A percentile compares a stretch with the other conserved stretches of the same genome.
Evolutionary conservation across 352 stramenopile species (phyloP).

Genomic region (Phytophthora boehmeriae): DNA sequence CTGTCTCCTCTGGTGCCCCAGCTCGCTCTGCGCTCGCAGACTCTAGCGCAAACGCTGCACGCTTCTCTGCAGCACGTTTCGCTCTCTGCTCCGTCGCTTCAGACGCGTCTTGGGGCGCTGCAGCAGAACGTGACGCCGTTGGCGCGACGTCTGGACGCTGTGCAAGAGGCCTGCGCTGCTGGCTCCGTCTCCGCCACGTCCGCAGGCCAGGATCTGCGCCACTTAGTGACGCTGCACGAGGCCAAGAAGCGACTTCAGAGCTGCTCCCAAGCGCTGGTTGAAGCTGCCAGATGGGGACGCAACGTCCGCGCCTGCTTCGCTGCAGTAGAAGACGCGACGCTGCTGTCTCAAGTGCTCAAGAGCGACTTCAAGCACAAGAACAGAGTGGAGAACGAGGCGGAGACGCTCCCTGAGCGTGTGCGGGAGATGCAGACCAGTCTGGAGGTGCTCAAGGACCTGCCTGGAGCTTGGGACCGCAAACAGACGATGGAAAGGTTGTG

Average conservation of each 20-base stretch:
- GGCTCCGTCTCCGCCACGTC: slow-evolving; percentile 2
- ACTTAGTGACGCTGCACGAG: slow-evolving; percentile 73
- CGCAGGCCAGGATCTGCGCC: slow-evolving; percentile 40
- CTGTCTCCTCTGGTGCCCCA: slow-evolving; percentile 57
- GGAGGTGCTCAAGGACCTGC: slow-evolving; percentile 64
- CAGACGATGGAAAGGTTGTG: slow-evolving; percentile 61
- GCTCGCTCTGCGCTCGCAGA: slow-evolving; percentile 65
- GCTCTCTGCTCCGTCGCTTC: slow-evolving; percentile 48
- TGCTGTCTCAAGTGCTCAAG: slow-evolving; percentile 21
- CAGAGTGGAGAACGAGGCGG: slow-evolving; percentile 4
- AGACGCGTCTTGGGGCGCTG: slow-evolving; percentile 59
- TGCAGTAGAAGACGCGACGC: slow-evolving; percentile 46
- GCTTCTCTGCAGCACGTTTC: slow-evolving; percentile 65
- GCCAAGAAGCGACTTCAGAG: slow-evolving; percentile 65
- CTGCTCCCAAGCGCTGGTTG: slow-evolving; percentile 71
- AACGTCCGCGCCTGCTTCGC: slow-evolving; percentile 63
- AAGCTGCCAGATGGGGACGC: slow-evolving; percentile 68
- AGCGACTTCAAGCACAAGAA: slow-evolving; percentile 6
- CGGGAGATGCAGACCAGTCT: slow-evolving; percentile 70
- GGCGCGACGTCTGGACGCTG: slow-evolving; percentile 43
- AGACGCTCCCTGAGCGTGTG: slow-evolving; percentile 53
- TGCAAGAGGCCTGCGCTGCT: slow-evolving; percentile 36
- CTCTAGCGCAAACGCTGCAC: slow-evolving; percentile 62
- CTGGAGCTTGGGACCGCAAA: slow-evolving; percentile 56
- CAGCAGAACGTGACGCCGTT: slow-evolving; percentile 51